Evolutionary conservation across 768 basidiomycete species (phyloP), one percentile per base, ranked within the genome.

Genomic region (Boletus fagicola): DNA sequence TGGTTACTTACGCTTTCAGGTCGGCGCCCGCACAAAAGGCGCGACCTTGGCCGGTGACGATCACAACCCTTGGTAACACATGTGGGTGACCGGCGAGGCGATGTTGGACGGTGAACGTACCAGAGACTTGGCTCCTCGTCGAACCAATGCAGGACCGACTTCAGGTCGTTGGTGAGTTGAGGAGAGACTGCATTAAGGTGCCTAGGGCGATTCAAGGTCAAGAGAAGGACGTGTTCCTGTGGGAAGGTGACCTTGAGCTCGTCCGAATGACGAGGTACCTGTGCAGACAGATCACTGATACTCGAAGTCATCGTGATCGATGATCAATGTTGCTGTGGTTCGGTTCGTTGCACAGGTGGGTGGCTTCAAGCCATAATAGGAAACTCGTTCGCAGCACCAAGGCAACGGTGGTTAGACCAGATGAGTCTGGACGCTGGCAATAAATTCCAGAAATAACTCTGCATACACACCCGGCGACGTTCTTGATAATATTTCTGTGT

Each of bases 21-120:
- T 92, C 91, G 39, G 87, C 88, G 16, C 90, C 91, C 16, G 89
- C 88, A 62, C 89, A 91, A 72, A 93, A 93, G 1, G 79, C 66
- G 44, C 83, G 81, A 12, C 90, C 90, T 58, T 80, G 78, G 24
- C 90, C 90, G 48, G 90, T 92, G 48, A 92, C 68, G 62, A 93
- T 77, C 38, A 78, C 81, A 11, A 88, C 87, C 90, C 90, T 92
- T 66, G 36, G 52, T 28, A 45, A 56, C 31, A 52, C 46, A 8
- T 6, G 36, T 63, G 31, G 33, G 38, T 45, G 39, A 28, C 20
- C 12, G 5, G 24, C 0, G 35, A 18, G 16, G 33, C 4, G 42
- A 1, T 1, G 39, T 18, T 28, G 5, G 31, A 40, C 1, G 12
- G 16, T 2, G 11, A 36, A 75, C 80, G 16, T 65, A 89, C 90